Conservation (phyloP, 768 basidiomycete species). For the Agrocybe pediades region DNA sequence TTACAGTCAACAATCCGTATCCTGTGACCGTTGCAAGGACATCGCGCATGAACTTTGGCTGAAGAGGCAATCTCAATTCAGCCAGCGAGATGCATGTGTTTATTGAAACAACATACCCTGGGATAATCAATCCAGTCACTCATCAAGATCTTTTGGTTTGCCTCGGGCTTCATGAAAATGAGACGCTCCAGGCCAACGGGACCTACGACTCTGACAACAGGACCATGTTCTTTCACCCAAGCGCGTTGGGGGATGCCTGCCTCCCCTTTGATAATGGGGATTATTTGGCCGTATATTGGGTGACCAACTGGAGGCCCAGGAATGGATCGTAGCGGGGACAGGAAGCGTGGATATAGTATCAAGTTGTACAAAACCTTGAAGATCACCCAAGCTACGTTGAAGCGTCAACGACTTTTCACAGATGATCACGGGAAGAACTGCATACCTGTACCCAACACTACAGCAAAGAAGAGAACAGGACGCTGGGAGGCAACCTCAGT, state of each 20-base stretch:
- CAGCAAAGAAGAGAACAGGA: neutral
- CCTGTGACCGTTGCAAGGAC: slow-evolving; percentile 44
- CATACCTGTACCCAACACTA: slow-evolving; percentile 2
- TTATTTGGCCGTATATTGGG: slow-evolving; percentile 38
- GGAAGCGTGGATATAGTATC: slow-evolving; percentile 29
- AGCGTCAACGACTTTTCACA: neutral
- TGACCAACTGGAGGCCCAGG: slow-evolving; percentile 30
- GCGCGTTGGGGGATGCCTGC: slow-evolving; percentile 44
- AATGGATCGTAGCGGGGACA: slow-evolving; percentile 29
- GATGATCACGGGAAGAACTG: neutral
- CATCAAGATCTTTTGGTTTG: slow-evolving; percentile 44
- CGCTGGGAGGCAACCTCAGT: neutral
- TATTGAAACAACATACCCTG: slow-evolving; percentile 23
- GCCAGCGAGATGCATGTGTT: neutral
- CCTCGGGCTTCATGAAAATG: slow-evolving; percentile 44
- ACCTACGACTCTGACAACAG: slow-evolving; percentile 45
- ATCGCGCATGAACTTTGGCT: slow-evolving; percentile 47
- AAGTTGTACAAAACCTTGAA: slow-evolving; percentile 24
- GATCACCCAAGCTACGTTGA: slow-evolving; percentile 2
- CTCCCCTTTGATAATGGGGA: slow-evolving; percentile 37
- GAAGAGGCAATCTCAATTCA: neutral
- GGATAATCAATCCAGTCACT: slow-evolving; percentile 50
- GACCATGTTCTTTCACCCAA: slow-evolving; percentile 48
- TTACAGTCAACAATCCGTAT: slow-evolving; percentile 48
- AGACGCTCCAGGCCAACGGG: slow-evolving; percentile 47